Evolutionary conservation across 2,329 filamentous ascomycete genomes (phyloP), one percentile per base, ranked within the genome.

Genomic region (Paecilomyces dactylethromorphus): DNA sequence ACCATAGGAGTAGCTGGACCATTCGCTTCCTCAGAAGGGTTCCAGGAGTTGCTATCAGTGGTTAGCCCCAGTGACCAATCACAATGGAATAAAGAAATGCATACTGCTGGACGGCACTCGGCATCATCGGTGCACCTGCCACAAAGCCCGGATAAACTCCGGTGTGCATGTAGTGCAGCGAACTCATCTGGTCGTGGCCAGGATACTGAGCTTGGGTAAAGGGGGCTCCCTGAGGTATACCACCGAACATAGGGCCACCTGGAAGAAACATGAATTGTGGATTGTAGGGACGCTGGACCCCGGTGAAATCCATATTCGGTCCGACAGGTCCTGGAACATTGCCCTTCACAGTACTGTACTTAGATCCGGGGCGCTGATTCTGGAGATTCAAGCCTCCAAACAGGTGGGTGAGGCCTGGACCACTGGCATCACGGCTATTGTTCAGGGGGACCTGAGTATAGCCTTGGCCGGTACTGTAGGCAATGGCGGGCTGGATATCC

Each of bases 1-100:
- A 87, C 87, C 66, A 85, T 85, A 0, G 87, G 87, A 31, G 85
- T 89, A 3, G 86, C 82, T 2, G 85, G 83, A 59, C 64, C 62
- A 59, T 71, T 72, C 55, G 74, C 71, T 11, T 76, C 75, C 58
- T 79, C 78, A 52, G 71, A 68, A 12, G 74, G 69, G 26, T 69
- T 71, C 76, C 77, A 79, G n/a, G 72, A 71, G 53, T 57, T 67
- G 61, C 73, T 71, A 64, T 73, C 75, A 58, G 69, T 66, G 52
- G 69, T 68, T 53, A 74, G 69, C 45, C 73, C 71, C 51, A 74
- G 70, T 26, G 74, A 62, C 29, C 75, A 74, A 18, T 56, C 59
- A 49, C 68, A 65, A 74, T 59, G 32, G 69, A 55, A 62, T 75
- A 76, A 1, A 74, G 73, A 69, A 72, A 73, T 22, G 69, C 60